phyloP scores from a whole-genome alignment of 176 grass and related monocot species.

The Raddia guianensis region DNA sequence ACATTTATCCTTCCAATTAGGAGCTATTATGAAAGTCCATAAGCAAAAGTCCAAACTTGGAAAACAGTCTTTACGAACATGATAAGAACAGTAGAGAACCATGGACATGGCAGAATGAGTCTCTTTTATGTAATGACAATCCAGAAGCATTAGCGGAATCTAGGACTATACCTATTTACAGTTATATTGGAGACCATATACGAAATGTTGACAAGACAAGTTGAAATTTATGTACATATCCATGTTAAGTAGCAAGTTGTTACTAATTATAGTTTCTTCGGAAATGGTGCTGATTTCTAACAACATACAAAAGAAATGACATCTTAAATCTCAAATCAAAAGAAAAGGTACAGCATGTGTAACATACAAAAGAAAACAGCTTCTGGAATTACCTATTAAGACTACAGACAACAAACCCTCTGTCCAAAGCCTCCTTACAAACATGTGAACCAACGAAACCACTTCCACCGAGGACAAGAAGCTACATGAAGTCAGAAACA shows the following conservation, averaged over 20 bases:
- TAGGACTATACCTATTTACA: neutral
- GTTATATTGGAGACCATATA: neutral
- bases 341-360: neutral
- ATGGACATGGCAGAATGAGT: neutral
- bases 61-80: neutral
- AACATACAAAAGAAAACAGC: conserved; percentile 15
- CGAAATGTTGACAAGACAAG: neutral
- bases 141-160: conserved; percentile 17
- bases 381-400: conserved; percentile 69
- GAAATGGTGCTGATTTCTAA: conserved; percentile 14
- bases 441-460: conserved; percentile 94
- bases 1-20: neutral
- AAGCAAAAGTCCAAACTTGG: neutral
- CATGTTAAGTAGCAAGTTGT: neutral
- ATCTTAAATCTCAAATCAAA: neutral
- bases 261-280: neutral
- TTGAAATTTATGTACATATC: conserved; percentile 18
- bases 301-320: conserved; percentile 15
- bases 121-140: neutral
- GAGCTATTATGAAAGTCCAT: neutral
- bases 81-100: neutral
- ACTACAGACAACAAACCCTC: conserved; percentile 78
- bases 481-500: conserved; percentile 48
- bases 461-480: conserved; percentile 89
- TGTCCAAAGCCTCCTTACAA: conserved; percentile 86